Percentiles rank a stretch among this genome's conserved stretches.
Evolutionary conservation across 768 basidiomycete species (phyloP).

Genomic region (Auricularia sp.): DNA sequence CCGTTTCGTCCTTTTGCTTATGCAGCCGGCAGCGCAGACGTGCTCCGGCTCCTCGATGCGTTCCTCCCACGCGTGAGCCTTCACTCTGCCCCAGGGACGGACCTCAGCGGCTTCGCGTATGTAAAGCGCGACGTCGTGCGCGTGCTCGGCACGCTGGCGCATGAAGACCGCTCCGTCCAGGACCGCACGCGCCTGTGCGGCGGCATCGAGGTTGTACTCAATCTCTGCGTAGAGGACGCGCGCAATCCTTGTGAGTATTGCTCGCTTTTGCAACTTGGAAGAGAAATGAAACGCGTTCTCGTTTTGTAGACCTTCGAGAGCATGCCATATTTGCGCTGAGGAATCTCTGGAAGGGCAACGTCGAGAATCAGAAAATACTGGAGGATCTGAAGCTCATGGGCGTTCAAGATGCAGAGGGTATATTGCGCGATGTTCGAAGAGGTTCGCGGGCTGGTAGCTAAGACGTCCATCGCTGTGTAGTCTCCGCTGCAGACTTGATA

Average conservation of each 20-base stretch:
- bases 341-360: slow-evolving; percentile 66
- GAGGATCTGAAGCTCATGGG: slow-evolving; percentile 45
- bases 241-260: slow-evolving; percentile 76
- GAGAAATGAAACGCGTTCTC: neutral
- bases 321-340: slow-evolving; percentile 81
- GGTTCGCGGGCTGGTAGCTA: neutral
- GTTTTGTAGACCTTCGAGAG: slow-evolving; percentile 69
- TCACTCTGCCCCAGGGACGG: slow-evolving; percentile 14
- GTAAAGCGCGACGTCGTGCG: slow-evolving; percentile 87
- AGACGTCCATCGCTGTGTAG: too few species aligned
- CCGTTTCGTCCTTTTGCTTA: neutral
- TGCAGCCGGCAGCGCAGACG: slow-evolving; percentile 32
- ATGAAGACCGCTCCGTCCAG: slow-evolving; percentile 55
- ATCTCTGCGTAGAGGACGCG: slow-evolving; percentile 83
- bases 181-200: slow-evolving; percentile 60
- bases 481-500: too few species aligned
- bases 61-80: slow-evolving; percentile 82
- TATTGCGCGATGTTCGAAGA: neutral
- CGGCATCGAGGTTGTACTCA: slow-evolving; percentile 76
- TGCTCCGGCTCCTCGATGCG: slow-evolving; percentile 62
- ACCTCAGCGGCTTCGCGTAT: slow-evolving; percentile 60
- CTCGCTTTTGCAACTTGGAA: neutral
- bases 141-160: slow-evolving; percentile 67
- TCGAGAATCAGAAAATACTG: slow-evolving; percentile 72
- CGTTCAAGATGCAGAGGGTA: neutral